Base-by-base conservation (phyloP, 164 flowering plant species). In the Dillenia turbinata region DNA sequence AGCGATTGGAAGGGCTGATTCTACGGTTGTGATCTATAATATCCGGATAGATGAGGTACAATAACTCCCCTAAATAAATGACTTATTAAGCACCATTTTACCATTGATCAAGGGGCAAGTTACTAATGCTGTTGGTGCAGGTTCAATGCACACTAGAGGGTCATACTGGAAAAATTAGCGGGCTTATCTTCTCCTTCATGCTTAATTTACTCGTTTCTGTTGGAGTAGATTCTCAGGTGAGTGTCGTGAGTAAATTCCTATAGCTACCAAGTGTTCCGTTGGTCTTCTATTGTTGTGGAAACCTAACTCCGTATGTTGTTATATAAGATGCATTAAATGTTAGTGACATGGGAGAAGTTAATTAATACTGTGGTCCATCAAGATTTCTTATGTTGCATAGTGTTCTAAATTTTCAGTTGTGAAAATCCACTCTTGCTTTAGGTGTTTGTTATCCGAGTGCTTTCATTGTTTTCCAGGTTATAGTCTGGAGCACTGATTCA, bases 1-100 rank as follows among this genome's bases (percentile, higher is more conserved):
- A 57, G 83, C 86, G 15, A 70, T 82, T 5, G 86, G 86, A 40
- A 69, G 69, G 79, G 80, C 77, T 52, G 81, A 77, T 49, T 65
- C 80, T 33, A 49, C 79, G 17, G 69, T 73, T 33, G 56, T 61
- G 48, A 76, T 79, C 22, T 79, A 71, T 47, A 71, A 79, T 63
- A 67, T 74, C 45, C 76, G 75, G 1, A 58, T 52, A 5, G 73
- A 68, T 60, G 67, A 76, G 83, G 83, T 73, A 53, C 16, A 19
- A 19, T 19, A 19, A 19, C 22, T 19, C 1, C 22, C 22, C 22
- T 19, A 1, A 19, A 19, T 19, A 19, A 19, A 19, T 19, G 22
- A 19, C 22, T 19, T 19, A 19, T 19, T 19, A 19, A 19, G 22
- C 22, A 19, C 22, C 22, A 1, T 19, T 19, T 19, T 19, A 19